Percentiles rank a stretch among this genome's conserved stretches.
Evolutionary conservation across 2,329 filamentous ascomycete genomes (phyloP).

Genomic region (Talaromyces sp.): DNA sequence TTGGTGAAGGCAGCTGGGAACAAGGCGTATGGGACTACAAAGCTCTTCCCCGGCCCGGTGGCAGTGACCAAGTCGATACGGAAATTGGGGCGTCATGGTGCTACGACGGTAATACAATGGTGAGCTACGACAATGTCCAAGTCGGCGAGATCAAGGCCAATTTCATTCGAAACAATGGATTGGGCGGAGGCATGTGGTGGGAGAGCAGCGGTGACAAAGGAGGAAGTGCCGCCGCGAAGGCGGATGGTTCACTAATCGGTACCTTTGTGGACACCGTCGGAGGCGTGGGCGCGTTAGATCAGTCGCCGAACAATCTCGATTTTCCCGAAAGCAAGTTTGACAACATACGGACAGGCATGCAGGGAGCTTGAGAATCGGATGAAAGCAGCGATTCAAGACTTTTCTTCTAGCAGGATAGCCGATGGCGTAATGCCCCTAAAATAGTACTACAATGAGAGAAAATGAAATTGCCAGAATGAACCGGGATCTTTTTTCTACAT

Average conservation of each 20-base stretch:
- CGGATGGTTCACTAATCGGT: constrained; percentile 62
- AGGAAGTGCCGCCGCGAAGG: constrained; percentile 42
- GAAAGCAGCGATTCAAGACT: neutral
- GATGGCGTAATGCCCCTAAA: neutral
- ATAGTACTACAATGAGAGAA: neutral
- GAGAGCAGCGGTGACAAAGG: constrained; percentile 77
- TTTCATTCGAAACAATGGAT: constrained; percentile 61
- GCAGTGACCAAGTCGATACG: constrained; percentile 62
- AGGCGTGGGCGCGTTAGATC: constrained; percentile 33
- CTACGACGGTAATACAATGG: constrained; percentile 66
- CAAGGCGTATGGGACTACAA: constrained; percentile 86
- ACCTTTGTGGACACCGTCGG: constrained; percentile 45
- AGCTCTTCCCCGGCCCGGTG: constrained; percentile 67
- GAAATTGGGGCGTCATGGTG: constrained; percentile 70
- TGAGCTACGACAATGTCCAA: constrained; percentile 64
- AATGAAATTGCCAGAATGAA: constrained; percentile 5
- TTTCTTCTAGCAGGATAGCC: neutral
- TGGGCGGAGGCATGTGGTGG: constrained; percentile 97
- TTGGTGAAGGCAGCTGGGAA: constrained; percentile 76
- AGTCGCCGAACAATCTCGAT: constrained; percentile 33
- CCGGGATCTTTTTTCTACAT: constrained; percentile 7
- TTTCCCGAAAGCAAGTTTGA: constrained; percentile 43
- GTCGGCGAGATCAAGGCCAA: constrained; percentile 67
- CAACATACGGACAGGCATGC: constrained; percentile 35
- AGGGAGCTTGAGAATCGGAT: constrained; percentile 1